Evolutionary conservation across 1,139 yeast species (phyloP).

Genomic region (Komagataea norvegica): DNA sequence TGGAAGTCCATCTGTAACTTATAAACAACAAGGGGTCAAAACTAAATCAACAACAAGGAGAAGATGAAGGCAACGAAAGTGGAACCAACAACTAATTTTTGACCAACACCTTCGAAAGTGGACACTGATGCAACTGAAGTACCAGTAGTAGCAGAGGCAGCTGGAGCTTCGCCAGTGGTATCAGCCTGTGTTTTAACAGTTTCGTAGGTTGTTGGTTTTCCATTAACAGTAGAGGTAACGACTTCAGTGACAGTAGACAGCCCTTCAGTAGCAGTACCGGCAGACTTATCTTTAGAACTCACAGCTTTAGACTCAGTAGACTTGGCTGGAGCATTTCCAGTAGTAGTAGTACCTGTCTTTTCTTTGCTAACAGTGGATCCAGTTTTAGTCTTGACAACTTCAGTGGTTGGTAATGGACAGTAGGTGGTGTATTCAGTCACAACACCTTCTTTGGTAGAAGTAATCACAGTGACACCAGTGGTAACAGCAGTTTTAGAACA

Average conservation of each 20-base stretch:
- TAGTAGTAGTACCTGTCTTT: background rate
- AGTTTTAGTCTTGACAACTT: background rate
- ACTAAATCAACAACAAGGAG: constrained; percentile 7
- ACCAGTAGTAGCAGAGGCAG: background rate
- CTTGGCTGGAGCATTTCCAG: no score
- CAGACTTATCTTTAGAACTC: no score
- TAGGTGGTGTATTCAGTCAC: constrained; percentile 11
- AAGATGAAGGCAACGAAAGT: constrained; percentile 5
- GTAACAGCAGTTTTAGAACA: constrained; percentile 8
- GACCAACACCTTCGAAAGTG: constrained; percentile 8
- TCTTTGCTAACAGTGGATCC: no score
- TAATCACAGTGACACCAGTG: background rate
- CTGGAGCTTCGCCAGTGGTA: no score
- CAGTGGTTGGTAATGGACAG: constrained; percentile 3
- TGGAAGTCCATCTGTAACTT: no score
- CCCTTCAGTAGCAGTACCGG: no score
- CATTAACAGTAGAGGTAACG: no score
- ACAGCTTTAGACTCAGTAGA: no score
- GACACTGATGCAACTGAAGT: constrained; percentile 7
- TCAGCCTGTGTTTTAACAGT: no score
- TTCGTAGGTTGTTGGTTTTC: no score
- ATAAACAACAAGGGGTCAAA: no score
- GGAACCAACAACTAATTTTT: constrained; percentile 6
- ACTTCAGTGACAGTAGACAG: no score
- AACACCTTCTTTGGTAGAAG: constrained; percentile 6